phyloP scores from a whole-genome alignment of 2,329 filamentous ascomycete species.

The Colletotrichum cordylinicola region DNA sequence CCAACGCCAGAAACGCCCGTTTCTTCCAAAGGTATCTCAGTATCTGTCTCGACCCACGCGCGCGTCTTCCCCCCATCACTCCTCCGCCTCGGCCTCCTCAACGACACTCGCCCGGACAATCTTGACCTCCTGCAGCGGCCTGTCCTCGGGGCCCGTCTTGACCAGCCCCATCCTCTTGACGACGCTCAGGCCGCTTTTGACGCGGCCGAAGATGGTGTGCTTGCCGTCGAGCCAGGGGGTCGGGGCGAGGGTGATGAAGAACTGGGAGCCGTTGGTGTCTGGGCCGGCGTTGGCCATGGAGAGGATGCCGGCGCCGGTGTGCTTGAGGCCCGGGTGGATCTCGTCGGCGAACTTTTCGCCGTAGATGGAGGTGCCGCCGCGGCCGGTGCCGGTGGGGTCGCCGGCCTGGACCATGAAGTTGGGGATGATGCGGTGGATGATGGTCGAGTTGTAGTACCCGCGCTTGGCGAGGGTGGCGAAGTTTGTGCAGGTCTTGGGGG shows the following conservation, averaged over 20 bases:
- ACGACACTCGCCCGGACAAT: constrained; percentile 76
- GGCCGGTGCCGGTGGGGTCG: constrained; percentile 91
- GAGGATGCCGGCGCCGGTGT: constrained; percentile 91
- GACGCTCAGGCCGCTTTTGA: constrained; percentile 82
- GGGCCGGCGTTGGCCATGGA: constrained; percentile 96
- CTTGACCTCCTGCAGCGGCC: constrained; percentile 81
- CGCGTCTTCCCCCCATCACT: background rate
- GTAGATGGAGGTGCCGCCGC: constrained; percentile 88
- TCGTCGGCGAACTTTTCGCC: constrained; percentile 96
- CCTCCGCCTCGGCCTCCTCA: constrained; percentile 56
- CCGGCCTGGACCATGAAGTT: constrained; percentile 97
- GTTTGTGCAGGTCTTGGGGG: constrained; percentile 88
- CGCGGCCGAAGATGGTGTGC: constrained; percentile 94
- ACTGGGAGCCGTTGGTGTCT: constrained; percentile 93
- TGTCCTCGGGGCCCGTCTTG: constrained; percentile 81
- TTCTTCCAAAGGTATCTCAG: background rate
- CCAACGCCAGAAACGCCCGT: background rate
- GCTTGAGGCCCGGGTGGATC: constrained; percentile 78
- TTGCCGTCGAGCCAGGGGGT: constrained; percentile 97
- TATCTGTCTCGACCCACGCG: background rate
- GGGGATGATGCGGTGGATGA: constrained; percentile 94
- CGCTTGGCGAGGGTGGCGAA: constrained; percentile 80
- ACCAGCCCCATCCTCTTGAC: constrained; percentile 89
- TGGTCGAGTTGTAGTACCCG: constrained; percentile 85
- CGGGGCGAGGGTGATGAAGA: constrained; percentile 93